Conservation (phyloP, 2,329 filamentous ascomycete genomes). For the Ophiocordyceps camponoti-rufipedis region DNA sequence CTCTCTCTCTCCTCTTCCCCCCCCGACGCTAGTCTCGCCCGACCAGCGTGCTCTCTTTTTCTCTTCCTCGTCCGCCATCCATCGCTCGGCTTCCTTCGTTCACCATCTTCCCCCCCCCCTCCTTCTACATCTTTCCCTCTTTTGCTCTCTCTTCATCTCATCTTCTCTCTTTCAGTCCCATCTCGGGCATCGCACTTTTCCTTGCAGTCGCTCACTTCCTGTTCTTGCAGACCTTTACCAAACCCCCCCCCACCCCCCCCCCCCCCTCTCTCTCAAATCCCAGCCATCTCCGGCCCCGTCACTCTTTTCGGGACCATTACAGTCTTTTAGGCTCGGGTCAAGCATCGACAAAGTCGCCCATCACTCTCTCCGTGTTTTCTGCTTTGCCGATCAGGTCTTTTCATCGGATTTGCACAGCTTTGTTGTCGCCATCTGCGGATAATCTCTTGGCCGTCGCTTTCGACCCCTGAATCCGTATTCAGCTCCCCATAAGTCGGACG, state of each 20-base stretch:
- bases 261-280: neutral
- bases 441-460: too few species aligned
- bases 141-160: constrained; percentile 5
- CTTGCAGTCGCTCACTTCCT: constrained; percentile 34
- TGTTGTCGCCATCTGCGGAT: neutral
- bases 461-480: too few species aligned
- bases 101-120: constrained; percentile 10
- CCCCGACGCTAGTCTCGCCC: constrained; percentile 1
- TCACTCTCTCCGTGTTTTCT: constrained; percentile 2
- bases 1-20: too few species aligned
- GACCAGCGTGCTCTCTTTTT: constrained; percentile 13
- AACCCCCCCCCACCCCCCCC: neutral
- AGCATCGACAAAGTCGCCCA: constrained; percentile 4
- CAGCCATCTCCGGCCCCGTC: constrained; percentile 25
- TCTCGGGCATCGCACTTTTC: constrained; percentile 14
- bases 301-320: constrained; percentile 32
- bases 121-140: too few species aligned
- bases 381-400: neutral
- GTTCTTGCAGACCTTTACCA: constrained; percentile 5
- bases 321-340: constrained; percentile 17
- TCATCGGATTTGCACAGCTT: too few species aligned
- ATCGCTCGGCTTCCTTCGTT: neutral
- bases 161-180: too few species aligned
- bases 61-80: constrained; percentile 15
- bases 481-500: too few species aligned